Evolutionary conservation across 163 green algal species (phyloP).

Genomic region (Chloromonas sp.): DNA sequence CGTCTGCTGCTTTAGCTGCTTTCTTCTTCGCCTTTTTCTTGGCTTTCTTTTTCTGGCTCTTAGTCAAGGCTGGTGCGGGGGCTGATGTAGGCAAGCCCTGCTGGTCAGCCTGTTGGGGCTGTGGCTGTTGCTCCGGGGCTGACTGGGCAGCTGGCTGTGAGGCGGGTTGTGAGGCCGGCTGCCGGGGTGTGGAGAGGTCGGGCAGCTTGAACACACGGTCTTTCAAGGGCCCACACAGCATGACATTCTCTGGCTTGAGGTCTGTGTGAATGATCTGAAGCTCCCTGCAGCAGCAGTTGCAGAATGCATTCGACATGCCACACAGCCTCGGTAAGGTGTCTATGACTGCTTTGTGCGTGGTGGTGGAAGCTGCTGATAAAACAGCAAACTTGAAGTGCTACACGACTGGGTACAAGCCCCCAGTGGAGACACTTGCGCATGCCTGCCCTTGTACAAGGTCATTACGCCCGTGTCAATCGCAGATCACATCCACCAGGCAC

Average conservation of each 20-base stretch:
- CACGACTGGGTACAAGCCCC: too few species aligned
- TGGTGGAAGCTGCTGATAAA: too few species aligned
- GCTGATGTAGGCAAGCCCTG: not conserved
- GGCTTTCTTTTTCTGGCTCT: slow-evolving; percentile 92
- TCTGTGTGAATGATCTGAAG: slow-evolving; percentile 90
- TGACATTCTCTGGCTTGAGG: slow-evolving; percentile 99
- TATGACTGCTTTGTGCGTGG: too few species aligned
- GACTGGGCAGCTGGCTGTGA: too few species aligned
- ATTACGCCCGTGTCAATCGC: too few species aligned
- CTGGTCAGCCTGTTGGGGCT: too few species aligned
- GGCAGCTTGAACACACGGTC: slow-evolving; percentile 35
- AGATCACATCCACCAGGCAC: too few species aligned
- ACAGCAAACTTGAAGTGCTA: too few species aligned
- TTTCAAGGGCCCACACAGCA: slow-evolving; percentile 68
- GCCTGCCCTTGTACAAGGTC: too few species aligned
- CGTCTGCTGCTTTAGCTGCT: slow-evolving; percentile 14
- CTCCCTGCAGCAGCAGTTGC: slow-evolving; percentile 24
- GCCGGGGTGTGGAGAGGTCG: not conserved
- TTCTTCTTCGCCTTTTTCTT: slow-evolving; percentile 83
- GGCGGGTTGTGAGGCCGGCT: not conserved
- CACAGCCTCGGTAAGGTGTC: too few species aligned
- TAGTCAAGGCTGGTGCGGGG: slow-evolving; percentile 47
- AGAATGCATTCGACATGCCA: not conserved
- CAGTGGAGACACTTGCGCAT: too few species aligned
- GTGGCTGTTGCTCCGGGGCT: too few species aligned